Conservation (phyloP, 2,329 filamentous ascomycete species). For the Colletotrichum sojae region DNA sequence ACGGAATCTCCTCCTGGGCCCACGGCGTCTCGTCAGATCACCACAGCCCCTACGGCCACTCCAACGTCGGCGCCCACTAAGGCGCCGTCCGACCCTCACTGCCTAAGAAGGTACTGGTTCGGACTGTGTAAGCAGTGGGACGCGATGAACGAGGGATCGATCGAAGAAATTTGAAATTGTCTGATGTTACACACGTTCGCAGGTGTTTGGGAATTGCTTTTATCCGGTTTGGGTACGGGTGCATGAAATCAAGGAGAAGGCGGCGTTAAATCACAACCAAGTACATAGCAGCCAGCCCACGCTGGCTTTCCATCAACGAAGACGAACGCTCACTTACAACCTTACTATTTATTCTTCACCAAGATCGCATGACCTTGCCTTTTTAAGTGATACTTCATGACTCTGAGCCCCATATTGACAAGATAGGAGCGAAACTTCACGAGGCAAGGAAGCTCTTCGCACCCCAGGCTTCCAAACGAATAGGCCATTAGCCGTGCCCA, state of each 20-base stretch:
- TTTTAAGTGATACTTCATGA: too few species aligned
- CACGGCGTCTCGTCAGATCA: slow-evolving; percentile 46
- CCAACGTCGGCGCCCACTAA: slow-evolving; percentile 46
- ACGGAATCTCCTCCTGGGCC: slow-evolving; percentile 35
- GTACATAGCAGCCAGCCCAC: slow-evolving; percentile 20
- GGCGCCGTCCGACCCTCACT: slow-evolving; percentile 48
- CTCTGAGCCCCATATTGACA: too few species aligned
- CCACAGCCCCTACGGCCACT: slow-evolving; percentile 49
- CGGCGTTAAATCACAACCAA: slow-evolving; percentile 43
- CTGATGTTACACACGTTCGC: background rate
- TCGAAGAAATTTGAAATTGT: slow-evolving; percentile 38
- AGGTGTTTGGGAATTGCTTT: slow-evolving; percentile 12
- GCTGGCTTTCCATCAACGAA: slow-evolving; percentile 10
- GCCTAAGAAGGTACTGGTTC: slow-evolving; percentile 57
- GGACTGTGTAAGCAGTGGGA: slow-evolving; percentile 58
- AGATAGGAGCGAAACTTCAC: too few species aligned
- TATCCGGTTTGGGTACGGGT: background rate
- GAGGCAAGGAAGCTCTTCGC: too few species aligned
- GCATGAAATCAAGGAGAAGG: slow-evolving; percentile 45
- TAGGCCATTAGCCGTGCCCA: too few species aligned
- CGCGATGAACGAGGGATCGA: slow-evolving; percentile 2
- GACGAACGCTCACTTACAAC: background rate
- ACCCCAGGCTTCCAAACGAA: too few species aligned
- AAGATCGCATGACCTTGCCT: too few species aligned
- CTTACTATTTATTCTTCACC: too few species aligned